These are phyloP conservation scores for Arabidopsis arenosa DNA, from an alignment of 345 rosid genomes.

Conservation along the genomic window DNA sequence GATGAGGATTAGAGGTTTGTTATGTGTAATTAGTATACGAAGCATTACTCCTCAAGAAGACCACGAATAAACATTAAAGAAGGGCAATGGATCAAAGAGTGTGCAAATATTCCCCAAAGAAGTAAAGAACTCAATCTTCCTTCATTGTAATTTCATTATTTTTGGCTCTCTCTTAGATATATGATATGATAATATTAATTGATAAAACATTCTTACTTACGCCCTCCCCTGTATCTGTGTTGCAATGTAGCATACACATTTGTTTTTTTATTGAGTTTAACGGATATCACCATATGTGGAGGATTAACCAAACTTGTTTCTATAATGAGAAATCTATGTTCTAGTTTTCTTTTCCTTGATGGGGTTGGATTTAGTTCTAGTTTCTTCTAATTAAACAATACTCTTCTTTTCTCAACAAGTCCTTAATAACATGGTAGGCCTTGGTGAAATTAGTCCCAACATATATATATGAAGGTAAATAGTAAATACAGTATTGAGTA, in stretches of 20 bases:
- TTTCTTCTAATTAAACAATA: too few species aligned
- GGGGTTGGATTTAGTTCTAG: background rate
- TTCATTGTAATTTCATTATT: conserved; percentile 17
- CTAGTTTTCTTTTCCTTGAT: background rate
- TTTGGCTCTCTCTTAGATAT: conserved; percentile 15
- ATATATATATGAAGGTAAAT: background rate
- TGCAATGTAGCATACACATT: conserved; percentile 29
- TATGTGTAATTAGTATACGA: conserved; percentile 47
- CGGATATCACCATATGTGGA: background rate
- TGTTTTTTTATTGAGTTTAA: conserved; percentile 3
- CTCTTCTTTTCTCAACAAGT: too few species aligned
- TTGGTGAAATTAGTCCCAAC: background rate
- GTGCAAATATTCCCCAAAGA: background rate
- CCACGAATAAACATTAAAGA: conserved; percentile 24
- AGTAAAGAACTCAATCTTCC: conserved; percentile 20
- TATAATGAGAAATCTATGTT: background rate
- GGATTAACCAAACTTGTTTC: conserved; percentile 26
- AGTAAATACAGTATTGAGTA: background rate
- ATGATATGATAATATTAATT: conserved; percentile 22
- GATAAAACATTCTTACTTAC: conserved; percentile 32
- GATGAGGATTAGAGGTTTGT: conserved; percentile 37
- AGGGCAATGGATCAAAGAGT: conserved; percentile 5
- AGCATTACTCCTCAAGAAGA: conserved; percentile 42
- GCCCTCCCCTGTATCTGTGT: conserved; percentile 8
- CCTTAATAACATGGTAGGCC: too few species aligned